phyloP scores from a whole-genome alignment of 202 grass and related monocot genomes.

The Brachypodium distachyon region DNA sequence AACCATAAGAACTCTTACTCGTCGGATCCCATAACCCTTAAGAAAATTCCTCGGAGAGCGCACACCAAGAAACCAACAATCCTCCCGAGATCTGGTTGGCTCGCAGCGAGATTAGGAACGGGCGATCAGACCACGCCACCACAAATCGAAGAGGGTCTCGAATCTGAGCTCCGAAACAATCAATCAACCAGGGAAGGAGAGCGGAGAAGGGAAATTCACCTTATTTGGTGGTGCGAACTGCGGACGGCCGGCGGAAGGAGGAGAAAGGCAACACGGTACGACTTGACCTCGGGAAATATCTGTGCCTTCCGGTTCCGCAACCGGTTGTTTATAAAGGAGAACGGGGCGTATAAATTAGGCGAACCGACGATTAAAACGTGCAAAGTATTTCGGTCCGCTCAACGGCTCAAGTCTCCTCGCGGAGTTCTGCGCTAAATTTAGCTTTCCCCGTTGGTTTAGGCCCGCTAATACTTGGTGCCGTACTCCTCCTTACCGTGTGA shows the following conservation, averaged over 20 bases:
- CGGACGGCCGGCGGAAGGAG: neutral
- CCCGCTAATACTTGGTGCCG: neutral
- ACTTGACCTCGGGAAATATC: neutral
- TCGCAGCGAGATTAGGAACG: neutral
- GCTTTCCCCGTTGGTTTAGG: neutral
- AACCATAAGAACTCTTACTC: too few relatives aligned
- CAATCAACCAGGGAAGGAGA: neutral
- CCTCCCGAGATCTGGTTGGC: neutral
- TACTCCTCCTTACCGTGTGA: neutral
- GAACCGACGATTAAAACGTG: neutral
- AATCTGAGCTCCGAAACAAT: neutral
- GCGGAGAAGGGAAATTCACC: neutral
- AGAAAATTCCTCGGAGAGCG: neutral
- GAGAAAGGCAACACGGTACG: neutral
- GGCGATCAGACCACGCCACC: neutral
- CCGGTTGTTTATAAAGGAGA: neutral
- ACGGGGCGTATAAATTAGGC: neutral
- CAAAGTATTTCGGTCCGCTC: neutral
- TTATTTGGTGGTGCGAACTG: neutral
- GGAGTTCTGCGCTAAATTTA: neutral
- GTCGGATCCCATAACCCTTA: neutral
- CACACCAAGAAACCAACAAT: neutral
- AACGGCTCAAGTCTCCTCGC: neutral
- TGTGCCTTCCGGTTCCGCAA: neutral
- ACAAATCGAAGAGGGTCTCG: neutral